A percentile compares a stretch with the other conserved stretches of the same genome.
Conservation (phyloP, 2,329 filamentous ascomycete genomes). For the Fusarium sarcochroum region DNA sequence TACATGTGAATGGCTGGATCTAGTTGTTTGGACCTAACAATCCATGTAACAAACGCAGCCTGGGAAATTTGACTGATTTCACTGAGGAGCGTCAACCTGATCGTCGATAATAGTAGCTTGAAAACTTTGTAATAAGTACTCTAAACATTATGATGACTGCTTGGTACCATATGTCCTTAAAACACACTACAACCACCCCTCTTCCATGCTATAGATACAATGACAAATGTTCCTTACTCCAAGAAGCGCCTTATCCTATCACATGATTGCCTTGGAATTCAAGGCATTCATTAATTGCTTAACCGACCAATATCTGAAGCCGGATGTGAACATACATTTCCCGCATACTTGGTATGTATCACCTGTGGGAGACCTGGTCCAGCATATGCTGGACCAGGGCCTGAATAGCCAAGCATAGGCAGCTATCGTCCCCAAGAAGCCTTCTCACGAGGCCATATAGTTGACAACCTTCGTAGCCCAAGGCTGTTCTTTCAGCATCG, state of each 20-base stretch:
- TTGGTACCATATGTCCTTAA: conserved; percentile 5
- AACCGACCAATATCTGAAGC: neutral
- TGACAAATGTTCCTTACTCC: conserved; percentile 19
- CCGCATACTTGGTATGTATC: neutral
- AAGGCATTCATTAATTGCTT: neutral
- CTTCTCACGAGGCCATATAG: neutral
- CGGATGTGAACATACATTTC: neutral
- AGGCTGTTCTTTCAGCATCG: neutral
- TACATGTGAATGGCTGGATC: no score
- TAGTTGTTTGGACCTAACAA: no score
- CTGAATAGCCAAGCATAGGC: neutral
- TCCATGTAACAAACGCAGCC: neutral
- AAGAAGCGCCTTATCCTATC: conserved; percentile 16
- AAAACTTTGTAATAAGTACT: conserved; percentile 3
- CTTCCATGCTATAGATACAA: conserved; percentile 15
- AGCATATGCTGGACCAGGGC: neutral
- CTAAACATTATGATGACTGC: conserved; percentile 13
- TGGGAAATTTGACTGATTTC: neutral
- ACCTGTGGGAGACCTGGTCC: neutral
- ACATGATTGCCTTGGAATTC: neutral
- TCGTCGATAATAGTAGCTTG: neutral
- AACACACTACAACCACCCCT: conserved; percentile 5
- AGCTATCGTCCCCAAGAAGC: neutral
- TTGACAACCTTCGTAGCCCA: neutral
- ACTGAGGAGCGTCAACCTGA: neutral